phyloP scores from a whole-genome alignment of 768 basidiomycete species.

The Suillus ampliporus region DNA sequence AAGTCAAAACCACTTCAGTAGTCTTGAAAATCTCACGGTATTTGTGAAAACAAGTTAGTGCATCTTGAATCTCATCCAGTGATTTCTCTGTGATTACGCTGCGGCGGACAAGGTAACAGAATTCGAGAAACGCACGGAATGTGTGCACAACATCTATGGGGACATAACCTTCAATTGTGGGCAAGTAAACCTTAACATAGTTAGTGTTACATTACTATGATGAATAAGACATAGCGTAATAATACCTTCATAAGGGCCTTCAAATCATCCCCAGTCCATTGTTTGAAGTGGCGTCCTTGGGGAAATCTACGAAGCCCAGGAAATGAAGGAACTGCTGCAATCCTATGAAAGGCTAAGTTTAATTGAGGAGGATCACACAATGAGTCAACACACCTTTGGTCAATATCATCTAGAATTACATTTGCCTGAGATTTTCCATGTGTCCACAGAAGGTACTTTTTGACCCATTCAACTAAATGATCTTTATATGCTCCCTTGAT shows the following conservation, averaged over 20 bases:
- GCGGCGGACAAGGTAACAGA: constrained; percentile 26
- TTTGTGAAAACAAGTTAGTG: constrained; percentile 18
- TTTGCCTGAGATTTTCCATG: constrained; percentile 6
- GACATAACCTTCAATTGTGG: background rate
- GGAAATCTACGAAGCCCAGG: constrained; percentile 21
- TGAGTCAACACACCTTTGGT: constrained; percentile 3
- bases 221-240: no score
- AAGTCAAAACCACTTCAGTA: no score
- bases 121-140: constrained; percentile 31
- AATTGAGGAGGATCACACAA: no score
- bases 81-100: constrained; percentile 18
- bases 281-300: constrained; percentile 23
- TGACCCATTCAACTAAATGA: constrained; percentile 18
- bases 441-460: constrained; percentile 7
- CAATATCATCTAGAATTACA: background rate
- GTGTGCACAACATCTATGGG: constrained; percentile 12
- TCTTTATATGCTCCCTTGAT: constrained; percentile 21
- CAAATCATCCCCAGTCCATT: constrained; percentile 29
- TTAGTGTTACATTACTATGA: no score
- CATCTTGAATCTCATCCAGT: constrained; percentile 18
- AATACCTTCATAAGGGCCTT: constrained; percentile 31
- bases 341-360: no score
- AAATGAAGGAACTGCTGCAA: constrained; percentile 8
- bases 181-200: background rate
- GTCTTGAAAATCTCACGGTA: constrained; percentile 18